Conservation (phyloP, 208 protist genomes). For the Blechomonas ayalai region DNA sequence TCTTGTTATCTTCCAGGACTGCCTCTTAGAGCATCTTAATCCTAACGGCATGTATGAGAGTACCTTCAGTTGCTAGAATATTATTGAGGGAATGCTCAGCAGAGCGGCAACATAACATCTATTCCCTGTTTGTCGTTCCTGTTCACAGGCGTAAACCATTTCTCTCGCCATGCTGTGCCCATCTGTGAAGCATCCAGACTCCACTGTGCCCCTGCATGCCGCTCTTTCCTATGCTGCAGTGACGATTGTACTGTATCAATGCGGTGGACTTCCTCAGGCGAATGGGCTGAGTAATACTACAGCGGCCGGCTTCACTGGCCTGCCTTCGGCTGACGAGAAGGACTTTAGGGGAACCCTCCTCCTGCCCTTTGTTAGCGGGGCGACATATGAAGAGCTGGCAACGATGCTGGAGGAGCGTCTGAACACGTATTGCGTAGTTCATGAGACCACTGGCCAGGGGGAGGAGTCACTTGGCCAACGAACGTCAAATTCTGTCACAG, state of each 20-base stretch:
- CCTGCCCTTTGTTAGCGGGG: constrained; percentile 24
- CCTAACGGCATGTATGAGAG: too few species aligned
- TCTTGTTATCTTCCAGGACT: too few species aligned
- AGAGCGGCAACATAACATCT: neutral
- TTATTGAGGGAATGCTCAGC: neutral
- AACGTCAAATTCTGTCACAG: too few species aligned
- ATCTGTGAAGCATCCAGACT: too few species aligned
- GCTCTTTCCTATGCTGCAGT: too few species aligned
- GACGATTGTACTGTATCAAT: too few species aligned
- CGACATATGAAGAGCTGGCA: constrained; percentile 19
- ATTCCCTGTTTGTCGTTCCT: neutral
- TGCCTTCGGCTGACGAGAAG: neutral
- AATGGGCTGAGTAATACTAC: too few species aligned
- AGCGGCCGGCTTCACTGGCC: too few species aligned
- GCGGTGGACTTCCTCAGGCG: too few species aligned
- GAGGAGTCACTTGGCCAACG: neutral
- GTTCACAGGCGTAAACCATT: neutral
- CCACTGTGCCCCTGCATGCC: too few species aligned
- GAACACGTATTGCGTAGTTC: constrained; percentile 30
- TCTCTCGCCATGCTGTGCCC: constrained; percentile 1
- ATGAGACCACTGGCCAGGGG: constrained; percentile 9
- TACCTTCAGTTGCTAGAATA: too few species aligned
- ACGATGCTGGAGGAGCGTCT: constrained; percentile 26
- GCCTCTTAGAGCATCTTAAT: too few species aligned
- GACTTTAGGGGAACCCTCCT: constrained; percentile 27